phyloP scores from a whole-genome alignment of 1,284 basidiomycete genomes.

The Phellinidium pouzarii region DNA sequence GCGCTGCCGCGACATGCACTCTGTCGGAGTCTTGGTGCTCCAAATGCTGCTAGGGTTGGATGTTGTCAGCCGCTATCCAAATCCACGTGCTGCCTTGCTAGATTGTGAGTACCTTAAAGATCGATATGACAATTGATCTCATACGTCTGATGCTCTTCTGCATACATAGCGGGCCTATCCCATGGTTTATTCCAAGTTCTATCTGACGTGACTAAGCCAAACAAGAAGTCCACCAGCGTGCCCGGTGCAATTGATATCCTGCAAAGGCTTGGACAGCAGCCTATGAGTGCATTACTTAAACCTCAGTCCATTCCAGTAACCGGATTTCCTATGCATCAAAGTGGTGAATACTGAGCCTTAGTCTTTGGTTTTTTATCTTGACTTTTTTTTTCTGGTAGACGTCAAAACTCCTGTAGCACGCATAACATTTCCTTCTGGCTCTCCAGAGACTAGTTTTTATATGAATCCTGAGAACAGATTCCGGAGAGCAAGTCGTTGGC shows the following conservation, averaged over 20 bases:
- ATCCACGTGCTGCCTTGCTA: constrained; percentile 29
- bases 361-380: neutral
- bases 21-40: constrained; percentile 63
- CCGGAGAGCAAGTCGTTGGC: constrained; percentile 66
- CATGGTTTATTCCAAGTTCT: constrained; percentile 39
- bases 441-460: constrained; percentile 62
- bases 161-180: constrained; percentile 1
- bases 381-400: constrained; percentile 24
- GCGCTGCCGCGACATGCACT: constrained; percentile 64
- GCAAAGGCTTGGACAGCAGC: constrained; percentile 1
- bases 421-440: constrained; percentile 32
- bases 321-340: constrained; percentile 5
- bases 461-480: constrained; percentile 32
- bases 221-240: constrained; percentile 32
- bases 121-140: neutral
- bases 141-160: neutral
- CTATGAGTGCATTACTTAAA: neutral
- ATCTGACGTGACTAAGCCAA: constrained; percentile 49
- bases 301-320: constrained; percentile 4
- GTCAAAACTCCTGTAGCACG: constrained; percentile 42
- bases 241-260: constrained; percentile 5
- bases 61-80: constrained; percentile 42
- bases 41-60: constrained; percentile 73
- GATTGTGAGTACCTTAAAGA: constrained; percentile 20
- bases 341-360: neutral